Evolutionary conservation across 2,329 filamentous ascomycete genomes (phyloP), one percentile per base, ranked within the genome.

Genomic region (Conoideocrella luteorostrata): DNA sequence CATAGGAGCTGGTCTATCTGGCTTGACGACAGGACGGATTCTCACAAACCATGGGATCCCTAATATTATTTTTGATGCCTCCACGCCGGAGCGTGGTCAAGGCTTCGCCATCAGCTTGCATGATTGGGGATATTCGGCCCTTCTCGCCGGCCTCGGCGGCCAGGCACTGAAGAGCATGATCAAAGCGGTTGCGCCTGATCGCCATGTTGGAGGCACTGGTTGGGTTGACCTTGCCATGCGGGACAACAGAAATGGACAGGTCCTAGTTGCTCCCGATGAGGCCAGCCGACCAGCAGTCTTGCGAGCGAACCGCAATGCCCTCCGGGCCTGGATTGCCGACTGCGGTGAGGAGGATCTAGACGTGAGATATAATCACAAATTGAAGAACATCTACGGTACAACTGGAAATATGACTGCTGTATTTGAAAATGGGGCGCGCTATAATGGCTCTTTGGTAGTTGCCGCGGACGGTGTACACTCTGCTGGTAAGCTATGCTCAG

Each of bases 381-480:
- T 38, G 20, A 38, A 24, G 21, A 24, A 13, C 18, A 24, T 38
- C 7, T 38, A 7, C 12, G 35, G 18, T 1, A 38, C 5, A n/a
- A 5, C 20, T 13, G 35, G 35, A 15, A 22, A 38, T 11, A 23
- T 38, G 35, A 38, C 35, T 10, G 35, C 22, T 13, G 35, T 26
- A 9, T 38, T 38, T 38, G 35, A 38, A 20, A 38, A 38, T 20
- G 35, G 35, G 10, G 21, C 35, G 18, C 35, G 24, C 18, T 38
- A 38, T 20, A 22, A 9, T 12, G 21, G 35, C 20, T 15, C 35
- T 13, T 20, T 38, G 21, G 11, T 38, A 13, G 17, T 38, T 13
- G 35, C 35, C 10, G 35, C 35, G 10, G 35, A 38, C 18, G 35
- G 35, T n/a, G 35, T 38, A 7, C 35, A 38, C n/a, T 38, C 35